Evolutionary conservation across 148 eudicot species (phyloP).

Genomic region (Rhododendron griersonianum): DNA sequence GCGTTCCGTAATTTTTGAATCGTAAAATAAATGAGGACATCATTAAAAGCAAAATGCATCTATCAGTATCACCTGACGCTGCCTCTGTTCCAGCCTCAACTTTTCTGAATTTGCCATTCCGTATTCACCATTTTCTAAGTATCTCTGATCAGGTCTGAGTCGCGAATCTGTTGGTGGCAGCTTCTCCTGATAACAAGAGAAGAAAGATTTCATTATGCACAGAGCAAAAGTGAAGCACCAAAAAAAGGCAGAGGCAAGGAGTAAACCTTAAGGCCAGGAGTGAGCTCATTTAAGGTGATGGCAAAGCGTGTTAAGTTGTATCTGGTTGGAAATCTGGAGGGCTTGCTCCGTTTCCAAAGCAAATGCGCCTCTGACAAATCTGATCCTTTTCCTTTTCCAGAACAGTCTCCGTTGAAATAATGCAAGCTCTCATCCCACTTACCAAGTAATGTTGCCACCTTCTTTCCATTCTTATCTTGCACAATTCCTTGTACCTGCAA

Average conservation of each 20-base stretch:
- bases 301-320: conserved; percentile 30
- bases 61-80: conserved; percentile 22
- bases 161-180: conserved; percentile 36
- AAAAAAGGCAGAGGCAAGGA: neutral
- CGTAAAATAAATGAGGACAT: neutral
- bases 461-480: conserved; percentile 13
- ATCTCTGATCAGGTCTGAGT: conserved; percentile 34
- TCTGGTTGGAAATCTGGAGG: conserved; percentile 18
- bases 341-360: conserved; percentile 17
- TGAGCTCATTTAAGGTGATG: conserved; percentile 28
- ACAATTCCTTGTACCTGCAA: conserved; percentile 18
- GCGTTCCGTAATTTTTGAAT: neutral
- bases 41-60: neutral
- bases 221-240: neutral
- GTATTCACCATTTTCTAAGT: conserved; percentile 28
- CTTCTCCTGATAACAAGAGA: conserved; percentile 21
- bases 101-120: conserved; percentile 25
- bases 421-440: conserved; percentile 17
- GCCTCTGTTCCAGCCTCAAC: conserved; percentile 27
- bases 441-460: conserved; percentile 11
- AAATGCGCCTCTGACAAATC: conserved; percentile 8
- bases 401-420: conserved; percentile 8
- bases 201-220: neutral
- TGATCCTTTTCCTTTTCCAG: conserved; percentile 11
- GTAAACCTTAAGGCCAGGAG: conserved; percentile 27